These are phyloP conservation scores for Verticillium klebahnii DNA, from an alignment of 2,329 filamentous ascomycete genomes.

Conservation along the genomic window DNA sequence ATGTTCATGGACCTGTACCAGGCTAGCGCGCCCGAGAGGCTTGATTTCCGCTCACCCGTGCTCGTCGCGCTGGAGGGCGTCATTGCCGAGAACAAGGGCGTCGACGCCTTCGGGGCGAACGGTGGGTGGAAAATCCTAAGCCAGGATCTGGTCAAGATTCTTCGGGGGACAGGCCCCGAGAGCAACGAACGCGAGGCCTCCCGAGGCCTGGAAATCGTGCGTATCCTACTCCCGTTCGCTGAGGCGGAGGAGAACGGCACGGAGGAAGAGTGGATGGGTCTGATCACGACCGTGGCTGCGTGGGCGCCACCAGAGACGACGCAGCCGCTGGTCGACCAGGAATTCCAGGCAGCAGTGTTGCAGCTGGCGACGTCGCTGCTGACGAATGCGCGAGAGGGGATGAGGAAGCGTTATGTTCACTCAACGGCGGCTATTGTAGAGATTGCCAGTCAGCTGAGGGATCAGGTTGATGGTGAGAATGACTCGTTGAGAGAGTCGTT, in stretches of 20 bases:
- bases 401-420: constrained; percentile 45
- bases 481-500: constrained; percentile 35
- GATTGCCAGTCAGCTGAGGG: constrained; percentile 37
- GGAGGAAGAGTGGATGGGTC: constrained; percentile 52
- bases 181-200: constrained; percentile 28
- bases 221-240: constrained; percentile 47
- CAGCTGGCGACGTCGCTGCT: constrained; percentile 53
- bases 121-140: constrained; percentile 50
- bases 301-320: constrained; percentile 34
- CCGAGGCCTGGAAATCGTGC: constrained; percentile 51
- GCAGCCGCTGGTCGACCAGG: constrained; percentile 26
- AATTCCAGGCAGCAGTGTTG: constrained; percentile 48
- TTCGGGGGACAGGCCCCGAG: constrained; percentile 26
- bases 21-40: constrained; percentile 21
- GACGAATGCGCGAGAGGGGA: constrained; percentile 35
- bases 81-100: constrained; percentile 40
- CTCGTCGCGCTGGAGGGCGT: constrained; percentile 56
- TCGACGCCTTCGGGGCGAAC: constrained; percentile 42
- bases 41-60: constrained; percentile 54
- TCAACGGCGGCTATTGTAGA: constrained; percentile 47
- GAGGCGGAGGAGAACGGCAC: constrained; percentile 40
- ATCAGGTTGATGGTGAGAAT: constrained; percentile 19
- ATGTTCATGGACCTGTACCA: constrained; percentile 61
- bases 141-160: constrained; percentile 42
- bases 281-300: constrained; percentile 46